These are phyloP conservation scores for Gynostemma pentaphyllum DNA, from an alignment of 306 rosid species.

Conservation along the genomic window DNA sequence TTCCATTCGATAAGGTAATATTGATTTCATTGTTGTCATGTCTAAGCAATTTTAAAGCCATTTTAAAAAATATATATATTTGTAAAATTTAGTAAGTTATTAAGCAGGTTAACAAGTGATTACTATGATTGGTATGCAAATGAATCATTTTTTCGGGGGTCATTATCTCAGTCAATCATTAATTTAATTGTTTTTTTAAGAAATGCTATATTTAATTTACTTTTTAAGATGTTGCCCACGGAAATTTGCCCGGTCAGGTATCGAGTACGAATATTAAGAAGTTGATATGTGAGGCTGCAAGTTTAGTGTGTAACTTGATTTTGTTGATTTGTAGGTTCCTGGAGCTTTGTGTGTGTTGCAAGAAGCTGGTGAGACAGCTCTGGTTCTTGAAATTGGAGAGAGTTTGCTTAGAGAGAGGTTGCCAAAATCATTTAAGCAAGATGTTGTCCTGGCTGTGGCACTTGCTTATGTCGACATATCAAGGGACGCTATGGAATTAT, in stretches of 20 bases:
- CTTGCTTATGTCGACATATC: conserved; percentile 84
- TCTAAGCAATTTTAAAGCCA: too few species aligned
- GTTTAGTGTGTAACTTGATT: background rate
- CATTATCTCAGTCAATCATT: too few species aligned
- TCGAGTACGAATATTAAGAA: background rate
- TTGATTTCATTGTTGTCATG: background rate
- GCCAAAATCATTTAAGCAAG: conserved; percentile 86
- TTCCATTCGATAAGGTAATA: conserved; percentile 82
- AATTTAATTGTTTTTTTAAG: too few species aligned
- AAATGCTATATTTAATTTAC: too few species aligned
- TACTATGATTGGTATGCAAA: too few species aligned
- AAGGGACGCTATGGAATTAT: conserved; percentile 80
- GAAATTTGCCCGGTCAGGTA: too few species aligned
- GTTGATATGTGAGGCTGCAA: background rate
- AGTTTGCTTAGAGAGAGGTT: conserved; percentile 76
- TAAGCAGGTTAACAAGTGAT: too few species aligned
- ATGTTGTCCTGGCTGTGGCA: conserved; percentile 76
- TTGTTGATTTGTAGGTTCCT: conserved; percentile 58
- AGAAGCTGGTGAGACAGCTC: conserved; percentile 77
- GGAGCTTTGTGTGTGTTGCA: conserved; percentile 87
- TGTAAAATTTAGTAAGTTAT: background rate
- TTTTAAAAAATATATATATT: too few species aligned
- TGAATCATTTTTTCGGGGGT: too few species aligned
- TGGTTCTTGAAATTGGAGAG: conserved; percentile 66
- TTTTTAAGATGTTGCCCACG: too few species aligned